Conservation (phyloP, 2,329 filamentous ascomycete genomes). For the Penicillium sp. region DNA sequence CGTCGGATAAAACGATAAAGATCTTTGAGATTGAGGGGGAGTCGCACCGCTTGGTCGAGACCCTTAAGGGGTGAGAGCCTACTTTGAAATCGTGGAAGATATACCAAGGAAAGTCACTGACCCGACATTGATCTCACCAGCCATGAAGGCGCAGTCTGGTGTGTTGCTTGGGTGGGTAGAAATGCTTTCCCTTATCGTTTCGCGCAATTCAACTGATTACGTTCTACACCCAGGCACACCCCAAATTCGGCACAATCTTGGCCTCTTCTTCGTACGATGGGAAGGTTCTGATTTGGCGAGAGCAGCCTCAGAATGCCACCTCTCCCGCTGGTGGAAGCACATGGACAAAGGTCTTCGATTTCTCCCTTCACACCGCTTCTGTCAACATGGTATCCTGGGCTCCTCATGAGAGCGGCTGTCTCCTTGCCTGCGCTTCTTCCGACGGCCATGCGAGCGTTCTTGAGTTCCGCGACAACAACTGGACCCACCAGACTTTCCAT, state of each 20-base stretch:
- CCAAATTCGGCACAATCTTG: constrained; percentile 97
- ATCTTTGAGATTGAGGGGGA: constrained; percentile 98
- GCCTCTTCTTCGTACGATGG: constrained; percentile 95
- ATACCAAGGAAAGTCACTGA: neutral
- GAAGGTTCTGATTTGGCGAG: constrained; percentile 98
- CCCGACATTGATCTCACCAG: constrained; percentile 47
- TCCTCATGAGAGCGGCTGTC: constrained; percentile 92
- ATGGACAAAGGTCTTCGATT: constrained; percentile 89
- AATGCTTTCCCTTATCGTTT: neutral
- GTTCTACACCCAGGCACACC: constrained; percentile 65
- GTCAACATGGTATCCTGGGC: constrained; percentile 98
- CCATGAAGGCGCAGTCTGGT: constrained; percentile 97
- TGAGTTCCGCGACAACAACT: constrained; percentile 95
- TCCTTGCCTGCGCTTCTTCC: constrained; percentile 90
- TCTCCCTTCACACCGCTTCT: constrained; percentile 87
- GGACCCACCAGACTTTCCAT: constrained; percentile 84
- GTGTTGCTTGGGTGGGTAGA: constrained; percentile 75
- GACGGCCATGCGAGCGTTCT: constrained; percentile 92
- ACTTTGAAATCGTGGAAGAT: neutral
- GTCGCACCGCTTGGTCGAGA: constrained; percentile 84
- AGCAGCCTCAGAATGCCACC: constrained; percentile 57
- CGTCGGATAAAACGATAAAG: constrained; percentile 97
- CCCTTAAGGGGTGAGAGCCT: constrained; percentile 77
- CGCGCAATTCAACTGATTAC: neutral
- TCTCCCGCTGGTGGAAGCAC: constrained; percentile 50